Evolutionary conservation across 1,284 basidiomycete genomes (phyloP), one percentile per base, ranked within the genome.

Genomic region (Leccinum pachyderme): DNA sequence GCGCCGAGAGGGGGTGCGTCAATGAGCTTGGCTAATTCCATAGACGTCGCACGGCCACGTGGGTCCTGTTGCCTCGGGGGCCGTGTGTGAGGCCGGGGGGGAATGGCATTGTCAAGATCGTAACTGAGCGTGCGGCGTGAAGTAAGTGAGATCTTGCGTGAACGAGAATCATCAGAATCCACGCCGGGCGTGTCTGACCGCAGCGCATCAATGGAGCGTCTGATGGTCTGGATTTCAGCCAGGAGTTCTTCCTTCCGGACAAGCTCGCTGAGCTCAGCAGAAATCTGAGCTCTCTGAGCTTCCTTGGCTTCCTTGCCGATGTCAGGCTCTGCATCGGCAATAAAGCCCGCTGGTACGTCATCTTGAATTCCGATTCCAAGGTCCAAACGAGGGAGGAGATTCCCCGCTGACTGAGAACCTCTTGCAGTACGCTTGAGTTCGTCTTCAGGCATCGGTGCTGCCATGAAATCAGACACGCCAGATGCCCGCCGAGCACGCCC

Each of bases 181-280:
- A 79, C 74, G 25, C 76, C 77, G 18, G 87, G 82, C 6, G 84
- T 83, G 41, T 89, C 87, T 11, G 82, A 76, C 67, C 83, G 84
- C 49, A 92, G 74, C 3, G 81, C 74, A 49, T 91, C 87, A 63
- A 93, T 89, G 3, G 88, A 90, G 61, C 81, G 78, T 45, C 90
- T 81, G 56, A 93, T 88, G 11, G 80, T 86, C 63, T 86, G 80
- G 52, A 93, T 93, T 70, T 93, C 90, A 22, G 80, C 76, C 49
- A 89, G 72, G 4, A 93, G 77, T 47, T 82, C 81, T 66, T 89
- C 81, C 67, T 87, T 89, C 62, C 81, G 81, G 66, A 77, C 81
- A 25, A 86, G 65, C 33, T 86, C 83, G 55, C 84, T 82, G 49
- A 81, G 61, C 51, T 85, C 83, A 13, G 67, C 66, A 7, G 75